These are phyloP conservation scores for Fusarium mundagurra DNA, from an alignment of 2,329 filamentous ascomycete species.

Conservation along the genomic window DNA sequence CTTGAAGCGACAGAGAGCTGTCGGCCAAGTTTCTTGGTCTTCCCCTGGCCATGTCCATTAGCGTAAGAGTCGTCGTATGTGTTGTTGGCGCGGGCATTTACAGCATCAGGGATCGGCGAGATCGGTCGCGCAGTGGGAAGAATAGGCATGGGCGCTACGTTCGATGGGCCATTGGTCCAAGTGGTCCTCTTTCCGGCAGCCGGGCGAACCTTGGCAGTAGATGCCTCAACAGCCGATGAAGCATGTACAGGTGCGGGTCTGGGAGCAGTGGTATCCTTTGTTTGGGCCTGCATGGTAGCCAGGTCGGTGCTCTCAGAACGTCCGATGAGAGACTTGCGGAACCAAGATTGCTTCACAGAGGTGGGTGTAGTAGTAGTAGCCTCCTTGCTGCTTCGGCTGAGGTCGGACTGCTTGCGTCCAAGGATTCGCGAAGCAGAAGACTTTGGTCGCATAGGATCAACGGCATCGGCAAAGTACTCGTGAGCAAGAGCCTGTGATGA, in stretches of 20 bases:
- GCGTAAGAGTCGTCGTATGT: conserved; percentile 61
- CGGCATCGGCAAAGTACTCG: conserved; percentile 92
- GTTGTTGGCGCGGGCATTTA: conserved; percentile 86
- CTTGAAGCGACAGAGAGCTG: conserved; percentile 93
- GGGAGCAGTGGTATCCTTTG: conserved; percentile 58
- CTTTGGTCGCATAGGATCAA: conserved; percentile 92
- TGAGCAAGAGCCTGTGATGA: conserved; percentile 94
- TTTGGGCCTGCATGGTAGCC: conserved; percentile 57
- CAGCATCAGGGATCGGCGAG: conserved; percentile 93
- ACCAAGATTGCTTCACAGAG: conserved; percentile 92
- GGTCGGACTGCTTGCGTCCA: conserved; percentile 89
- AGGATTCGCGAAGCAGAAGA: conserved; percentile 86
- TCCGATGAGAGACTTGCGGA: conserved; percentile 91
- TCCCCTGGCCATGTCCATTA: conserved; percentile 63
- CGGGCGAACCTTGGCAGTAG: conserved; percentile 51
- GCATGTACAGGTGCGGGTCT: conserved; percentile 57
- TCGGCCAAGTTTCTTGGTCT: conserved; percentile 91
- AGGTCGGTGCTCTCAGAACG: conserved; percentile 75
- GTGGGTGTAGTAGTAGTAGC: conserved; percentile 64
- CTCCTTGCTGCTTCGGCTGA: conserved; percentile 75
- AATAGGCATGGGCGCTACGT: conserved; percentile 92
- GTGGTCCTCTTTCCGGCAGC: conserved; percentile 83
- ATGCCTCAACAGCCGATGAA: conserved; percentile 49
- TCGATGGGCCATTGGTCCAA: conserved; percentile 86
- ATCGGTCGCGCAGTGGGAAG: conserved; percentile 93